Evolutionary conservation across 257 asterid genomes (phyloP).

Genomic region (Solanum megistacrolobum): DNA sequence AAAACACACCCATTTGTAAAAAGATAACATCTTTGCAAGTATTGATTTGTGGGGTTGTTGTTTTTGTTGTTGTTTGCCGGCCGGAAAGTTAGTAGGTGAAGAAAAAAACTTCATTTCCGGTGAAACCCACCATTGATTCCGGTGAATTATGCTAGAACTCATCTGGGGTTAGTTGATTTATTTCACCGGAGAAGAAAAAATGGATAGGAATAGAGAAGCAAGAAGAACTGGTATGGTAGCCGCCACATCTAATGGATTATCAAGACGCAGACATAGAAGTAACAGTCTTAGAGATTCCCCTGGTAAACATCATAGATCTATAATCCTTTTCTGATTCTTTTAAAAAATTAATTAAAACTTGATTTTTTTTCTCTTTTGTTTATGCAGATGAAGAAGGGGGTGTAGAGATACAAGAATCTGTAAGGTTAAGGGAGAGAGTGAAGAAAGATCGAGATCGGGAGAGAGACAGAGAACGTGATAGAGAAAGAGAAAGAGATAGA

Average conservation of each 20-base stretch:
- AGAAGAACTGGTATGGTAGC: constrained; percentile 65
- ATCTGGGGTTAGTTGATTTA: constrained; percentile 20
- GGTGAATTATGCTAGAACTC: constrained; percentile 23
- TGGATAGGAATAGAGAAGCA: constrained; percentile 89
- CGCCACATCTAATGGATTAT: constrained; percentile 53
- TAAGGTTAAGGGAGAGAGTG: constrained; percentile 74
- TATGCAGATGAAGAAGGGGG: constrained; percentile 85
- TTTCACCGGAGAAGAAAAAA: constrained; percentile 27
- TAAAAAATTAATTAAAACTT: not conserved
- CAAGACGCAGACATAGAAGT: constrained; percentile 63
- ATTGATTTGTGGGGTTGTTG: not conserved
- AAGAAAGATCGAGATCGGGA: constrained; percentile 93
- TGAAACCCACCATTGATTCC: constrained; percentile 1
- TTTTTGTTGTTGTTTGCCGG: not conserved
- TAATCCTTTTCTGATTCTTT: not conserved
- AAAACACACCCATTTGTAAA: not conserved
- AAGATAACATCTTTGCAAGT: constrained; percentile 16
- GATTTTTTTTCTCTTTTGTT: not conserved
- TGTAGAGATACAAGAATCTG: constrained; percentile 69
- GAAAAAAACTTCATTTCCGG: constrained; percentile 27
- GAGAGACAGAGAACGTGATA: constrained; percentile 44
- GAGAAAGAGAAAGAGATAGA: constrained; percentile 34
- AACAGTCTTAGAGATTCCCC: constrained; percentile 83
- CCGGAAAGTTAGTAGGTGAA: constrained; percentile 2
- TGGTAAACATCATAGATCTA: constrained; percentile 66